These are phyloP conservation scores for Agrocybe pediades DNA, from an alignment of 768 basidiomycete species.

Conservation along the genomic window DNA sequence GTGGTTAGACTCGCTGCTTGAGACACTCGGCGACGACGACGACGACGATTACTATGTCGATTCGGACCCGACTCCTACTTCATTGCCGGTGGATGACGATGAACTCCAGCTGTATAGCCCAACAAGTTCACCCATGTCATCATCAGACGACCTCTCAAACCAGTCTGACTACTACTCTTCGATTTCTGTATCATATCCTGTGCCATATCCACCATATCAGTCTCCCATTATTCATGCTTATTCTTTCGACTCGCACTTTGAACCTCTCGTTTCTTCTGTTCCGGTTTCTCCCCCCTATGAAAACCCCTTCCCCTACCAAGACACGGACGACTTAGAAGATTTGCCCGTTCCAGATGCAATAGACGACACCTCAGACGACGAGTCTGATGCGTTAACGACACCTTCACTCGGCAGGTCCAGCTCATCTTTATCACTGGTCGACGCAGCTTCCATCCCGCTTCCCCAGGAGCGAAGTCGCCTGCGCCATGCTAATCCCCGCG, in stretches of 20 bases:
- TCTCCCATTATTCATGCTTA: conserved; percentile 58
- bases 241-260: conserved; percentile 48
- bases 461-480: conserved; percentile 50
- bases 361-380: conserved; percentile 85
- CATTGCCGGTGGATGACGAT: conserved; percentile 60
- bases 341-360: conserved; percentile 77
- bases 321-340: conserved; percentile 66
- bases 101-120: conserved; percentile 66
- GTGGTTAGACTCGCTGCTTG: conserved; percentile 82
- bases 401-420: conserved; percentile 62
- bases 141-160: conserved; percentile 71
- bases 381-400: conserved; percentile 70
- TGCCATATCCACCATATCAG: conserved; percentile 64
- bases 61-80: conserved; percentile 46
- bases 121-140: conserved; percentile 69
- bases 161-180: conserved; percentile 49
- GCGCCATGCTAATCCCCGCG: conserved; percentile 51
- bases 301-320: conserved; percentile 65
- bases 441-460: conserved; percentile 52
- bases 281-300: conserved; percentile 37
- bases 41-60: conserved; percentile 60
- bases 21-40: conserved; percentile 71
- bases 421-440: conserved; percentile 52
- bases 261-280: conserved; percentile 45
- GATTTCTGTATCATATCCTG: conserved; percentile 57